Conservation (phyloP, 169 alveolate genomes). For the Eimeria praecox region DNA sequence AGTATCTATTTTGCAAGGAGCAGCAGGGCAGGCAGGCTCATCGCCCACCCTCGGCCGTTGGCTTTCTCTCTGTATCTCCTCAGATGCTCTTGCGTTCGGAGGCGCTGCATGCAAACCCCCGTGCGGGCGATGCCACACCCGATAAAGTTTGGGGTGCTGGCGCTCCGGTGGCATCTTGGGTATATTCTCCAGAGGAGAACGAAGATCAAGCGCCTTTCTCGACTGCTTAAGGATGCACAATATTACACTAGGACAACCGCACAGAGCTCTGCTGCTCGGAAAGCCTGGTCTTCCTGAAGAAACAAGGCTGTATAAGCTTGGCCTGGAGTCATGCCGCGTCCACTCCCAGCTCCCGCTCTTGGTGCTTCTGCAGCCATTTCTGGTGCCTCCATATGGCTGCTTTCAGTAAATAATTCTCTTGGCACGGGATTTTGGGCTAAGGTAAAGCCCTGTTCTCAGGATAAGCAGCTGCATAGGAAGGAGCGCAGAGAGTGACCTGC, state of each 20-base stretch:
- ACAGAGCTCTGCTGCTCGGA: neutral
- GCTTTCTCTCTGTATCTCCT: neutral
- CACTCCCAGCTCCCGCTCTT: slow-evolving; percentile 21
- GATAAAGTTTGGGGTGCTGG: slow-evolving; percentile 3
- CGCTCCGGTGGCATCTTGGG: neutral
- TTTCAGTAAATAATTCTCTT: neutral
- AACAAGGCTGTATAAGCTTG: neutral
- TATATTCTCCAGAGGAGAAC: neutral
- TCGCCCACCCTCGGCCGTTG: neutral
- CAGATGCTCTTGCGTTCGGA: neutral
- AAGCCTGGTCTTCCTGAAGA: neutral
- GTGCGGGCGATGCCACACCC: slow-evolving; percentile 55
- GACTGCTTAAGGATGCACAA: neutral
- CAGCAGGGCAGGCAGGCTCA: neutral
- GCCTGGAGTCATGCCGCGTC: slow-evolving; percentile 13
- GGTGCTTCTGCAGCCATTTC: slow-evolving; percentile 16
- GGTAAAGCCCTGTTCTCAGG: neutral
- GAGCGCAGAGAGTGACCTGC: neutral
- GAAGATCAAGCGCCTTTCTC: neutral
- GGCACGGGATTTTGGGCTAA: neutral
- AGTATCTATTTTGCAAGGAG: neutral
- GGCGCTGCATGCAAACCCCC: neutral
- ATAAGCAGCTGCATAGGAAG: neutral
- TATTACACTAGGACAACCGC: neutral
- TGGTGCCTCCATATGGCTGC: no score